Evolutionary conservation across 2,329 filamentous ascomycete species (phyloP).

Genomic region (Ascochyta clinopodiicola): DNA sequence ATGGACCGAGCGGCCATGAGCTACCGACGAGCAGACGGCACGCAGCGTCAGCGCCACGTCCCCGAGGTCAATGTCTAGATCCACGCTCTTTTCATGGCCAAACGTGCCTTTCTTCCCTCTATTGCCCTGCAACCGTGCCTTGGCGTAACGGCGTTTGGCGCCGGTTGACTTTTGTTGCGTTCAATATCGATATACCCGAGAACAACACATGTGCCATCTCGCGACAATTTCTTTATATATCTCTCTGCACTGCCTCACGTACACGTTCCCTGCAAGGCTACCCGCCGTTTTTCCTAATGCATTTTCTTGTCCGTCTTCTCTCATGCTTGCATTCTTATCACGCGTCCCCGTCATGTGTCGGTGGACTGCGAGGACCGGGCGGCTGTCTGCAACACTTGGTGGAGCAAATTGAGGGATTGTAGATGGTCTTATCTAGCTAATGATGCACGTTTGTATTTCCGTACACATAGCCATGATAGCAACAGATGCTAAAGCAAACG

Average conservation of each 20-base stretch:
- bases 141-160: constrained; percentile 25
- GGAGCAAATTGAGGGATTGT: constrained; percentile 6
- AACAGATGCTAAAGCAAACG: no score
- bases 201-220: constrained; percentile 21
- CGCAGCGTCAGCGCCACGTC: constrained; percentile 46
- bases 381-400: constrained; percentile 15
- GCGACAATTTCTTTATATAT: constrained; percentile 16
- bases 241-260: constrained; percentile 7
- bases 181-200: constrained; percentile 25
- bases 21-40: constrained; percentile 57
- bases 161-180: not conserved
- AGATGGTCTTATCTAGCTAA: constrained; percentile 1
- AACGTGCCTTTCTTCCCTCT: constrained; percentile 7
- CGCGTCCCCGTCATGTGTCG: not conserved
- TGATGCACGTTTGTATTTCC: not conserved
- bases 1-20: constrained; percentile 51
- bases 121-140: constrained; percentile 3
- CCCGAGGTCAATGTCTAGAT: constrained; percentile 42
- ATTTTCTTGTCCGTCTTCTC: not conserved
- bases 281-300: constrained; percentile 6
- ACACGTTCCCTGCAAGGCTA: constrained; percentile 6
- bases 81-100: not conserved
- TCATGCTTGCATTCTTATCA: not conserved
- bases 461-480: not conserved
- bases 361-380: not conserved